Conservation (phyloP, 345 rosid genomes). For the Rhodomyrtus tomentosa region DNA sequence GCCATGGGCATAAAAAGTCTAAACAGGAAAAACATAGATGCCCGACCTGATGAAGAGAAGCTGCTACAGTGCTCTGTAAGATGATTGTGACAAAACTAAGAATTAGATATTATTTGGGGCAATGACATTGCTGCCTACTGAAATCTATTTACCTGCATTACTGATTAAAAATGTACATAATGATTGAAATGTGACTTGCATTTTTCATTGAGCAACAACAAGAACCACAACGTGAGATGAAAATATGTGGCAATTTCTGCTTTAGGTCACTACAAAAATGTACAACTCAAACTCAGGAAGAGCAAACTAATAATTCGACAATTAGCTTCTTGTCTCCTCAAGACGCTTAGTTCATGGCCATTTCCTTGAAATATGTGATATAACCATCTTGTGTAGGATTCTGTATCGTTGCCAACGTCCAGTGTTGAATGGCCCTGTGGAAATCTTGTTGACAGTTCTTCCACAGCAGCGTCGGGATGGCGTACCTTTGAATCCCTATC, state of each 20-base stretch:
- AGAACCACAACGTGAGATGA: not conserved
- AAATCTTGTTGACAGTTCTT: not conserved
- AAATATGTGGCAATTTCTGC: not conserved
- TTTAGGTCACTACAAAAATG: not conserved
- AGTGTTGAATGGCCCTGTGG: slow-evolving; percentile 10
- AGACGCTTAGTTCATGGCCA: not conserved
- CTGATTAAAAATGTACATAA: not conserved
- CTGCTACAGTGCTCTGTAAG: not conserved
- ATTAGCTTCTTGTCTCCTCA: not conserved
- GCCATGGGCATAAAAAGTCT: not conserved
- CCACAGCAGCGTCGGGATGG: not conserved
- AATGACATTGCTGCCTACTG: not conserved
- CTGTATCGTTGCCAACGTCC: not conserved
- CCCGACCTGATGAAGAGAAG: not conserved
- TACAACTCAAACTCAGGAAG: not conserved
- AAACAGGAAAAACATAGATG: not conserved
- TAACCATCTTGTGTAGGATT: not conserved
- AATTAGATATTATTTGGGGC: not conserved
- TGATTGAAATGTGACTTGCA: not conserved
- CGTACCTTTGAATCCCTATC: not conserved
- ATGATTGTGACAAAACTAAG: not conserved
- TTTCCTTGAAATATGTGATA: not conserved
- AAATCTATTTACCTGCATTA: not conserved
- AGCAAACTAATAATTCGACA: not conserved
- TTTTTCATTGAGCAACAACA: not conserved